Evolutionary conservation across 2,329 filamentous ascomycete genomes (phyloP).

Genomic region (Ceratocystis ficicola): DNA sequence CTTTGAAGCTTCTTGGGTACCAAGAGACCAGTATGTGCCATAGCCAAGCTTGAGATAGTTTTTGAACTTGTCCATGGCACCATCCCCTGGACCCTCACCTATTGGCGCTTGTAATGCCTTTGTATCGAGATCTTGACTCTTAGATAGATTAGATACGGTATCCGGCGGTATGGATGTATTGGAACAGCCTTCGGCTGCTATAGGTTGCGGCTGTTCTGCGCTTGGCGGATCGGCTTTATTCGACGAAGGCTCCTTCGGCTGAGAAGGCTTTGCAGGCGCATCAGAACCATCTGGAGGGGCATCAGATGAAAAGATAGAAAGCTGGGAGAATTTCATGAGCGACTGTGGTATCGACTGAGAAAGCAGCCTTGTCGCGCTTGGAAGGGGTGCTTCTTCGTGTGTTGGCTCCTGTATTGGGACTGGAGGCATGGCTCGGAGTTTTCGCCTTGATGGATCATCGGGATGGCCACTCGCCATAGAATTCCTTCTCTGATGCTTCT

Average conservation of each 20-base stretch:
- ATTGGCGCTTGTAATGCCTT: not conserved
- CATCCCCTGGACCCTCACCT: slow-evolving; percentile 27
- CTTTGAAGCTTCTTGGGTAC: not conserved
- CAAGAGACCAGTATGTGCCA: slow-evolving; percentile 48
- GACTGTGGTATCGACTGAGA: slow-evolving; percentile 8
- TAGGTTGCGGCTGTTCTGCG: not conserved
- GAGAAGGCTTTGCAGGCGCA: not conserved
- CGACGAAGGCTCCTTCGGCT: not conserved
- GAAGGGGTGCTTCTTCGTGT: slow-evolving; percentile 21
- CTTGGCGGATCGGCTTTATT: not conserved
- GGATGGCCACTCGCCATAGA: not conserved
- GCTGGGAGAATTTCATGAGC: not conserved
- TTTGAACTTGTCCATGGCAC: slow-evolving; percentile 44
- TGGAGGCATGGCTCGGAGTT: slow-evolving; percentile 18
- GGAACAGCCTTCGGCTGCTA: not conserved
- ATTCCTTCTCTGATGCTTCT: not conserved
- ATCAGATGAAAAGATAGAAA: not conserved
- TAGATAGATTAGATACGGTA: slow-evolving; percentile 4
- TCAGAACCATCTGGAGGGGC: not conserved
- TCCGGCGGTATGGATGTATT: not conserved
- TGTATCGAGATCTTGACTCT: not conserved
- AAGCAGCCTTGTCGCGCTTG: not conserved
- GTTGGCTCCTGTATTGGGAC: slow-evolving; percentile 13
- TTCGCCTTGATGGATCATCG: slow-evolving; percentile 10
- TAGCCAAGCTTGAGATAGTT: slow-evolving; percentile 56